Evolutionary conservation across 768 basidiomycete genomes (phyloP).

Genomic region (Mycena maculata): DNA sequence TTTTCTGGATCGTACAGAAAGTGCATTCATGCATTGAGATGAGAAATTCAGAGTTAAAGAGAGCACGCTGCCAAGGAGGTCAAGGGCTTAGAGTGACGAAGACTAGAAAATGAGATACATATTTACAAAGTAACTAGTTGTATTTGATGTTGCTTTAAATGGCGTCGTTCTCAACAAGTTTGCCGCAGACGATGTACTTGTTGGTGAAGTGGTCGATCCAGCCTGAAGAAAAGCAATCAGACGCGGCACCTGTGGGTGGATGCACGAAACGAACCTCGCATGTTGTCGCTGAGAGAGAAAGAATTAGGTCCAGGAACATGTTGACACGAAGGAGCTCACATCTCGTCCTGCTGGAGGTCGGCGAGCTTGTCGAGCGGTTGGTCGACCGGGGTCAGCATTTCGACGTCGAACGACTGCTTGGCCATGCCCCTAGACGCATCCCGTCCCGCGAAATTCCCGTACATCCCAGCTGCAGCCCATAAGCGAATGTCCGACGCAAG

Average conservation of each 20-base stretch:
- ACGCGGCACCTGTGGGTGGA: neutral
- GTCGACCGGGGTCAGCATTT: conserved; percentile 92
- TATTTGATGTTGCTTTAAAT: conserved; percentile 41
- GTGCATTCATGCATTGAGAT: no score
- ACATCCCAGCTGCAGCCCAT: conserved; percentile 81
- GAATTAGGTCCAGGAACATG: conserved; percentile 25
- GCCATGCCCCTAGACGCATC: conserved; percentile 98
- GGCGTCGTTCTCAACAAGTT: conserved; percentile 84
- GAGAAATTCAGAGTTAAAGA: no score
- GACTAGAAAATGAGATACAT: neutral
- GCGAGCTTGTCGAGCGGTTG: conserved; percentile 86
- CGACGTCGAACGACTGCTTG: conserved; percentile 95
- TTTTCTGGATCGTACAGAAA: no score
- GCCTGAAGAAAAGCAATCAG: conserved; percentile 53
- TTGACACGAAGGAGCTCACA: conserved; percentile 66
- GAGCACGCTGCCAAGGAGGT: no score
- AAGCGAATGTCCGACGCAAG: conserved; percentile 2
- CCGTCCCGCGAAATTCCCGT: conserved; percentile 96
- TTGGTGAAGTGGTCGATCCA: conserved; percentile 95
- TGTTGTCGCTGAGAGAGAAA: conserved; percentile 76
- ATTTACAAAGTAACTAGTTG: neutral
- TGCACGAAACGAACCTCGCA: conserved; percentile 71
- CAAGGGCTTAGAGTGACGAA: no score
- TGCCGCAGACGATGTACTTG: conserved; percentile 93
- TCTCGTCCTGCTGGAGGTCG: conserved; percentile 83